Evolutionary conservation across 805 yeast species (phyloP).

Genomic region (Barnettozyma sp.): DNA sequence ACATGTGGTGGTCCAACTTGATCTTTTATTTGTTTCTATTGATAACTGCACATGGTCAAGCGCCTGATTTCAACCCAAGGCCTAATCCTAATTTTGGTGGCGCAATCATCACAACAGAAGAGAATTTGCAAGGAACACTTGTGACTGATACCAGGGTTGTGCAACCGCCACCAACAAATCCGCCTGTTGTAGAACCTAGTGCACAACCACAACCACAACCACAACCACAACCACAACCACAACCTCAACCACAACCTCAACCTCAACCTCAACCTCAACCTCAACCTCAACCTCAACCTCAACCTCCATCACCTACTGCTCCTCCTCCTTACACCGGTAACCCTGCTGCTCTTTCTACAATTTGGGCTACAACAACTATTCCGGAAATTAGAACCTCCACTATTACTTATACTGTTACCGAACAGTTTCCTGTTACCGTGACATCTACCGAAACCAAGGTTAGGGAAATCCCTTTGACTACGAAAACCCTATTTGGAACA

Average conservation of each 20-base stretch:
- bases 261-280: slow-evolving; percentile 12
- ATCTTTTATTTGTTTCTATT: background rate
- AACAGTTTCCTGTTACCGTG: slow-evolving; percentile 5
- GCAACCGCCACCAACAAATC: slow-evolving; percentile 10
- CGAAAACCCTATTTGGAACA: slow-evolving; percentile 4
- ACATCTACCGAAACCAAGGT: slow-evolving; percentile 4
- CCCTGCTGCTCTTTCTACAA: slow-evolving; percentile 3
- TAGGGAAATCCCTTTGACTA: slow-evolving; percentile 3
- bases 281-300: slow-evolving; percentile 1
- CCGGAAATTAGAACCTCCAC: slow-evolving; percentile 2
- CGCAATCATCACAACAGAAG: slow-evolving; percentile 17
- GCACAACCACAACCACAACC: background rate
- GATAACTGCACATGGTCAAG: slow-evolving; percentile 5
- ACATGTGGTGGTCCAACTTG: background rate
- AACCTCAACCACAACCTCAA: slow-evolving; percentile 17
- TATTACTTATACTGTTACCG: slow-evolving; percentile 4
- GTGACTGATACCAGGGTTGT: slow-evolving; percentile 14
- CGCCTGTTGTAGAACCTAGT: slow-evolving; percentile 3
- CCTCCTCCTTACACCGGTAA: background rate
- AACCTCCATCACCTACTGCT: slow-evolving; percentile 3
- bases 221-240: background rate
- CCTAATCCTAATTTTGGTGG: slow-evolving; percentile 18
- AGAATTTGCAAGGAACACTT: slow-evolving; percentile 13
- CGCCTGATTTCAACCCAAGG: slow-evolving; percentile 14
- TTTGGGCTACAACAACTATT: slow-evolving; percentile 5